A percentile compares a stretch with the other conserved stretches of the same genome.
Evolutionary conservation across 2,329 filamentous ascomycete species (phyloP).

Genomic region (Penicillium sp.): DNA sequence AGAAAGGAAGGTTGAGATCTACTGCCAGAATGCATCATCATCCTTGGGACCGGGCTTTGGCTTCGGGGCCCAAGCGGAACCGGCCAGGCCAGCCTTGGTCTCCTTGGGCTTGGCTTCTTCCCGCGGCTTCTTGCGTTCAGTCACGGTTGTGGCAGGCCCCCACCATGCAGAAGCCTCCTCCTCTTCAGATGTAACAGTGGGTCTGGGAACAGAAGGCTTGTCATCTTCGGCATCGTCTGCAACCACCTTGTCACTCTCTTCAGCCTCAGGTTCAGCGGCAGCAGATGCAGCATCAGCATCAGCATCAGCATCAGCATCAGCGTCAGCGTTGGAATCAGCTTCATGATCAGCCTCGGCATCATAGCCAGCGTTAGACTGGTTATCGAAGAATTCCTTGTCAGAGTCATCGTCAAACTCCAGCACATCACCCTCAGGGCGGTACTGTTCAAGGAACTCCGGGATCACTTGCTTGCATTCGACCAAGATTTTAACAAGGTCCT

Average conservation of each 20-base stretch:
- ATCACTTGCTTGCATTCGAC: slow-evolving; percentile 74
- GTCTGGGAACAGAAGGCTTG: background rate
- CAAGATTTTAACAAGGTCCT: slow-evolving; percentile 74
- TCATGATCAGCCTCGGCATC: background rate
- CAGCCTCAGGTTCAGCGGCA: background rate
- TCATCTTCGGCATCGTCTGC: background rate
- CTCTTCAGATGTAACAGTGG: background rate
- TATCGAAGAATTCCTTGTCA: slow-evolving; percentile 41
- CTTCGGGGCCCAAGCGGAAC: background rate
- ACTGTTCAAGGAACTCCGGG: slow-evolving; percentile 73
- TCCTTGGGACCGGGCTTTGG: background rate
- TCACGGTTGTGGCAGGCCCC: background rate
- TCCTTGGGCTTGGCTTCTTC: background rate
- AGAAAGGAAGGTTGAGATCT: background rate
- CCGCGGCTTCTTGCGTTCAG: background rate
- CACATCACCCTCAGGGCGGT: slow-evolving; percentile 44
- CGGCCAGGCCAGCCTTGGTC: background rate
- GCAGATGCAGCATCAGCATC: background rate
- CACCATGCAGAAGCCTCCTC: background rate
- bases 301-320: no score
- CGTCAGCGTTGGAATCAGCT: background rate
- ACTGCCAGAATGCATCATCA: background rate
- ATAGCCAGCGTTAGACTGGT: background rate
- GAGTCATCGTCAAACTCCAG: slow-evolving; percentile 55
- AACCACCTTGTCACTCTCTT: background rate